Evolutionary conservation across 805 yeast species (phyloP), one percentile per base, ranked within the genome.

Genomic region (Candida chauliodis): DNA sequence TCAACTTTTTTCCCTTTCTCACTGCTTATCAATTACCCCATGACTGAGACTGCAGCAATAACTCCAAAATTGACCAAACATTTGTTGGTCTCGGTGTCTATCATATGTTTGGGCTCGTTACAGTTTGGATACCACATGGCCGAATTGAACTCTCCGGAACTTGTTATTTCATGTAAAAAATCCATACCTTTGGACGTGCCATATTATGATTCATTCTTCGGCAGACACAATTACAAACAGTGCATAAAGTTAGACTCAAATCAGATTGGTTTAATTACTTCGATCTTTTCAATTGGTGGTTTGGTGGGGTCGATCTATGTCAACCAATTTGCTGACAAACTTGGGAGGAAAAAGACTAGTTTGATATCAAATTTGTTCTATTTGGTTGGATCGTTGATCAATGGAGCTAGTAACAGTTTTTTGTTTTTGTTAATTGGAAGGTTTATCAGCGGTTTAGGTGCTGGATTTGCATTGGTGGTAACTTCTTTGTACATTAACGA

Each of bases 81-180:
- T 23, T 59, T 81, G 34, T 40, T 78, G 1, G 38, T 59, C 8
- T 60, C 79, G 2, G 75, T 77, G 1, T 53, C 71, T 1, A 77
- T 84, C 9, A 78, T 81, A 5, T 84, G 95, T 48, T 53, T 88
- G 17, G 89, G 90, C 2, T 78, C 95, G 2, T 66, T 90, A 9
- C 97, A 89, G 58, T 93, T 83, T 58, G 99, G 99, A 1, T 88
- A 85, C 58, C 98, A 93, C 57, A 81, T 91, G 83, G 83, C 96
- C 1, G 97, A 90, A 58, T 71, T 91, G 56, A 91, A 91, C 61
- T 95, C 96, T 5, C 96, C 97, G 0, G 84, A 84, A 41, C 72
- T 75, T 10, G 75, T 77, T 22, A 68, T 88, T 34, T 73, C 85
- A 8, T 87, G 95, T 53, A 58, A 53, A 17, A 44, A 41, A 3